These are phyloP conservation scores for Xylariaceae sp. DNA, from an alignment of 2,329 filamentous ascomycete genomes.

Conservation along the genomic window DNA sequence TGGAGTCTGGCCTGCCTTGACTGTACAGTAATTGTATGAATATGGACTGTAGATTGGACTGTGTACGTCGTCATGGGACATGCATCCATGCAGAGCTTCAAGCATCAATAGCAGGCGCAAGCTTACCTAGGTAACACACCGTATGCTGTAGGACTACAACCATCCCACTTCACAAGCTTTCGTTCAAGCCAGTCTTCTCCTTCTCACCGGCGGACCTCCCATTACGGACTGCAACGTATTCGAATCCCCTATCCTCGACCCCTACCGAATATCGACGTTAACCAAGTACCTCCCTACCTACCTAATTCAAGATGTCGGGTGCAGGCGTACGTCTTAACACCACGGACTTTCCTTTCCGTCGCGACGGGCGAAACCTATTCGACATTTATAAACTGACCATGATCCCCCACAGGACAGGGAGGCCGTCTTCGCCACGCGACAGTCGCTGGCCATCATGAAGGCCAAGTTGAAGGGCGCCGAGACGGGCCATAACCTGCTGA, in stretches of 20 bases:
- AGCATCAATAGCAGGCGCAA: background rate
- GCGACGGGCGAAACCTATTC: no score
- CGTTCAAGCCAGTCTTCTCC: no score
- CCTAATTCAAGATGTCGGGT: constrained; percentile 43
- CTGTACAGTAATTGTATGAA: constrained; percentile 1
- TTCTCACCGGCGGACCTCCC: no score
- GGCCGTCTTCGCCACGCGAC: constrained; percentile 94
- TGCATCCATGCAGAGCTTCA: background rate
- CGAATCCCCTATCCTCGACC: no score
- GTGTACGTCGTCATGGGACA: constrained; percentile 1
- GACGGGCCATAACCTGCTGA: constrained; percentile 87
- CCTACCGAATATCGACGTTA: no score
- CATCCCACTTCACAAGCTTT: no score
- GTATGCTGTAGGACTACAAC: no score
- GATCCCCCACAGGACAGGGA: constrained; percentile 69
- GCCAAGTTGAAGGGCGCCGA: constrained; percentile 92
- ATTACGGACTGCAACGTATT: no score
- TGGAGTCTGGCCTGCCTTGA: background rate
- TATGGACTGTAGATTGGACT: constrained; percentile 3
- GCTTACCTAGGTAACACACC: background rate
- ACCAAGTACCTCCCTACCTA: constrained; percentile 1
- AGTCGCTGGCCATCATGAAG: constrained; percentile 96
- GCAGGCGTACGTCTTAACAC: constrained; percentile 40
- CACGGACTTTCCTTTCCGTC: no score
- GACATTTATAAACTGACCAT: no score